Conservation (phyloP, 192 early-diverging fungal genomes). For the Neocallimastix lanati region DNA sequence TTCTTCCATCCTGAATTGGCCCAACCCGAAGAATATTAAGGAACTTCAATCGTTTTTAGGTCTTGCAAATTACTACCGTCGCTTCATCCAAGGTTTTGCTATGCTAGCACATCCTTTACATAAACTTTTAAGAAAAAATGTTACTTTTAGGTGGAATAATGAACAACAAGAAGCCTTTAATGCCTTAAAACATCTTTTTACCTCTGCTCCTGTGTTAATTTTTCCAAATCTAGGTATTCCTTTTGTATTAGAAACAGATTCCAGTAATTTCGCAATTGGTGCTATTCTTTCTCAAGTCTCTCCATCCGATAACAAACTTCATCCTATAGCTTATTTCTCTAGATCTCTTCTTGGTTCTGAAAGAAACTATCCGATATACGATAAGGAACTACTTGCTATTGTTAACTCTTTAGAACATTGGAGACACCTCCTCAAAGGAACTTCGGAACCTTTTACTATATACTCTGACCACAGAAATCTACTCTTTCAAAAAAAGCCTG, state of each 20-base stretch:
- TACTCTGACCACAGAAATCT: constrained; percentile 21
- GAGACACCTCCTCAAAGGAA: constrained; percentile 11
- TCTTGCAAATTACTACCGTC: constrained; percentile 12
- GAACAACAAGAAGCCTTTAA: constrained; percentile 6
- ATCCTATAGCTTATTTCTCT: constrained; percentile 11
- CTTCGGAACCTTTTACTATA: constrained; percentile 5
- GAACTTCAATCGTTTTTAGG: constrained; percentile 8
- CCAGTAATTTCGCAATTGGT: constrained; percentile 14
- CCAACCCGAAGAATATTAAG: constrained; percentile 1
- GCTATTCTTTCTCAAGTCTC: constrained; percentile 11
- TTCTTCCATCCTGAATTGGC: constrained; percentile 6
- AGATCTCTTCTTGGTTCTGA: not conserved
- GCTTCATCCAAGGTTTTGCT: constrained; percentile 8
- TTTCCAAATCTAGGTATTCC: constrained; percentile 8
- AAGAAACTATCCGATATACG: constrained; percentile 15
- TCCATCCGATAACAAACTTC: not conserved
- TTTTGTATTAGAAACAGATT: constrained; percentile 14
- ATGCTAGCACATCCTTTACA: constrained; percentile 7
- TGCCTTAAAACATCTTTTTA: constrained; percentile 9
- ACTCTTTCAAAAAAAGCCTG: too few relatives aligned
- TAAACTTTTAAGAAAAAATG: constrained; percentile 1
- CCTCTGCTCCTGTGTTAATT: constrained; percentile 10
- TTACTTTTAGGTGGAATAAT: not conserved
- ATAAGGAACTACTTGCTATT: constrained; percentile 21
- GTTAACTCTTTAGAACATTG: constrained; percentile 14